phyloP scores from a whole-genome alignment of 371 early-diverging fungal genomes.

The Umbelopsis sp. region DNA sequence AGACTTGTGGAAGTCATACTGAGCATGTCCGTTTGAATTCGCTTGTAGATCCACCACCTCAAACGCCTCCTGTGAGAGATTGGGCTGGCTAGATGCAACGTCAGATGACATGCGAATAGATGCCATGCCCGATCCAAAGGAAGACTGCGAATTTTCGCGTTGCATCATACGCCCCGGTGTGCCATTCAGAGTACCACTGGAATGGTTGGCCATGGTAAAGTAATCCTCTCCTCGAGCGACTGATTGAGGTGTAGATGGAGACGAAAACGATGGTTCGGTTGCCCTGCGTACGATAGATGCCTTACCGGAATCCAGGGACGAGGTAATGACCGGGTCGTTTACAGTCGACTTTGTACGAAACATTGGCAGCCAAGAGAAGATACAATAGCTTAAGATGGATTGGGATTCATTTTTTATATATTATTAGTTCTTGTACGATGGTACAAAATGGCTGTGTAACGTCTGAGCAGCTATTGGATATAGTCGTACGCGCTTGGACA shows the following conservation, averaged over 20 bases:
- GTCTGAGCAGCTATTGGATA: background rate
- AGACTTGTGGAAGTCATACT: constrained; percentile 10
- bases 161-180: background rate
- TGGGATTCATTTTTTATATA: constrained; percentile 3
- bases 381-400: constrained; percentile 8
- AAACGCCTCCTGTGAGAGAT: background rate
- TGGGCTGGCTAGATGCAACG: background rate
- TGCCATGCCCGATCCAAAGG: constrained; percentile 17
- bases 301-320: constrained; percentile 37
- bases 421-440: constrained; percentile 12
- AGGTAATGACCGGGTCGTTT: constrained; percentile 18
- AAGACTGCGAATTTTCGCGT: constrained; percentile 17
- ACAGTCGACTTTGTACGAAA: constrained; percentile 23
- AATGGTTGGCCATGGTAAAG: background rate
- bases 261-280: background rate
- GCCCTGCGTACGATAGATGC: constrained; percentile 35
- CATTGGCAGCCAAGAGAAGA: constrained; percentile 21
- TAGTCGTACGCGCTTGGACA: constrained; percentile 16
- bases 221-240: constrained; percentile 2
- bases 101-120: constrained; percentile 18
- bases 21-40: background rate
- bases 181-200: background rate
- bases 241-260: constrained; percentile 10
- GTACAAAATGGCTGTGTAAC: constrained; percentile 18
- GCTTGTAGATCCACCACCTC: constrained; percentile 14